Evolutionary conservation across 306 rosid species (phyloP), one percentile per base, ranked within the genome.

Genomic region (Luffa aegyptiaca): DNA sequence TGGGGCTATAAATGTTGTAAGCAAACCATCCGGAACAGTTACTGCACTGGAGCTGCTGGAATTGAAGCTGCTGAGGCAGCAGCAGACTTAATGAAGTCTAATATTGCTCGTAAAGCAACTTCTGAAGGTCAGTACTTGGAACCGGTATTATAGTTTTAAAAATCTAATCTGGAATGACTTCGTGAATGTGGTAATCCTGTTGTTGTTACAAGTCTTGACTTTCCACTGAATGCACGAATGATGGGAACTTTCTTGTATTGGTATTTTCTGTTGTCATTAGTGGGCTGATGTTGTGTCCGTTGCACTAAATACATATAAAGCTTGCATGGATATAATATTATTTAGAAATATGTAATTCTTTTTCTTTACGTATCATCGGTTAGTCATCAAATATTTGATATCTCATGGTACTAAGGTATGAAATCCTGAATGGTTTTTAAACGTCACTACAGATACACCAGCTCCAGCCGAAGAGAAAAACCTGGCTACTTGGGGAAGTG

Each of bases 1-100:
- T 90, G 95, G 92, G 95, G 91, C 51, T 90, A 85, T 57, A 86
- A 80, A 72, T 88, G 92, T 71, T 89, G 93, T n/a, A 86, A 86
- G 76, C 92, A 89, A 59, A 84, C 87, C 2, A 75, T 86, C 57
- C 63, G 77, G 17, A 90, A 87, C 39, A 87, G 91, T 72, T 89
- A 90, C 46, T 87, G 92, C 84, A 89, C 90, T 8, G 89, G 91
- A 33, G 85, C 79, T 1, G 90, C 90, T 41, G 90, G 90, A 70
- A 87, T 88, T 83, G 85, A 87, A 79, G 94, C 88, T 26, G 88
- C 88, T 49, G 87, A 88, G 61, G 86, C 87, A 8, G 78, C 83
- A 65, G 20, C 70, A 10, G 90, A 88, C 61, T 81, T 88, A 12
- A 85, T 91, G 90, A 85, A 87, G 80, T 85, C 87, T 48, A 91